These are phyloP conservation scores for Hanseniaspora clermontiae DNA, from an alignment of 805 yeast genomes.

Conservation along the genomic window DNA sequence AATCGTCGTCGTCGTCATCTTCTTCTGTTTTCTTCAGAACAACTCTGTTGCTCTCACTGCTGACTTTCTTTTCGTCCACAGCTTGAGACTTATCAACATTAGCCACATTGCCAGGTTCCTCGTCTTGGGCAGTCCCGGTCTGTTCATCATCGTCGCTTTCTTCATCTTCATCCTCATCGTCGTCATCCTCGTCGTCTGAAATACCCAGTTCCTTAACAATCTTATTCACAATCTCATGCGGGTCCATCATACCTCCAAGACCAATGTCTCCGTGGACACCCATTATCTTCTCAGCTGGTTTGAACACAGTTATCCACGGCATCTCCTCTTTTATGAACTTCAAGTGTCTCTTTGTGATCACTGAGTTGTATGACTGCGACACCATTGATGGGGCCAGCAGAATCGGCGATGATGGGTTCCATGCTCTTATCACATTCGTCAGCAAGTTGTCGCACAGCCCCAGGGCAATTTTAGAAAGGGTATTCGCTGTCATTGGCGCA, in stretches of 20 bases:
- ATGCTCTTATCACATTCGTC: slow-evolving; percentile 82
- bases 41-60: slow-evolving; percentile 29
- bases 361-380: slow-evolving; percentile 78
- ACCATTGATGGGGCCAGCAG: slow-evolving; percentile 93
- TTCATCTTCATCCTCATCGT: slow-evolving; percentile 35
- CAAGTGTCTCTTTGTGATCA: slow-evolving; percentile 75
- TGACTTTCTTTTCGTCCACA: slow-evolving; percentile 36
- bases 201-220: slow-evolving; percentile 60
- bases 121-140: slow-evolving; percentile 31
- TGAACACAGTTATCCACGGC: slow-evolving; percentile 89
- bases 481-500: slow-evolving; percentile 92
- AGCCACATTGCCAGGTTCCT: slow-evolving; percentile 21
- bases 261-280: slow-evolving; percentile 94
- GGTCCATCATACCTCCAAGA: slow-evolving; percentile 99
- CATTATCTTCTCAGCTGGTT: slow-evolving; percentile 87
- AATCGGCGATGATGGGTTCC: slow-evolving; percentile 88
- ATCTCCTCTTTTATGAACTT: slow-evolving; percentile 70
- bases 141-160: slow-evolving; percentile 26
- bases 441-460: slow-evolving; percentile 88
- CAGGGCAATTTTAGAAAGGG: slow-evolving; percentile 74
- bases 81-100: neutral
- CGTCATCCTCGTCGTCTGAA: slow-evolving; percentile 44
- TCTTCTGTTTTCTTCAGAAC: slow-evolving; percentile 38
- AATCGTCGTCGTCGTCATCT: slow-evolving; percentile 9
- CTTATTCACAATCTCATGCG: slow-evolving; percentile 83